phyloP scores from a whole-genome alignment of 2,329 filamentous ascomycete species.

The Cercospora berteroae region DNA sequence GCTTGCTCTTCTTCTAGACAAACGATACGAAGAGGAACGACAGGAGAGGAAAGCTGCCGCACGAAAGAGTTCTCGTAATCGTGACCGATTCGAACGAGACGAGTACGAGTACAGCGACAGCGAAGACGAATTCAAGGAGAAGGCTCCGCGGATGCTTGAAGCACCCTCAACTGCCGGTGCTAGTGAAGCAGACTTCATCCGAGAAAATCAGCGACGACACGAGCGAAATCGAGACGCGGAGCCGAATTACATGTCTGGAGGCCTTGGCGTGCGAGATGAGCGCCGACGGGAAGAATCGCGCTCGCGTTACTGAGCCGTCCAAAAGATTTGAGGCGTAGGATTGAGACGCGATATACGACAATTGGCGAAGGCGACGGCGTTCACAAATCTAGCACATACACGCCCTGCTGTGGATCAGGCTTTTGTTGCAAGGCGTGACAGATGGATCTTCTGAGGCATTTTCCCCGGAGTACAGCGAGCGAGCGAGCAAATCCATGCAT shows the following conservation, averaged over 20 bases:
- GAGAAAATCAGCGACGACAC: slow-evolving; percentile 29
- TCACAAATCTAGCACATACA: not conserved
- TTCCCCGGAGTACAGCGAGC: not conserved
- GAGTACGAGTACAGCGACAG: slow-evolving; percentile 38
- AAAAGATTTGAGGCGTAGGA: not conserved
- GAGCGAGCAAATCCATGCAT: not conserved
- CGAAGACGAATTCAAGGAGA: slow-evolving; percentile 35
- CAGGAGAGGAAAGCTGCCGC: slow-evolving; percentile 25
- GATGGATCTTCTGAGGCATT: not conserved
- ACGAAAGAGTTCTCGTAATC: slow-evolving; percentile 29
- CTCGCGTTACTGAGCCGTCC: not conserved
- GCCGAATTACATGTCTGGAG: slow-evolving; percentile 32
- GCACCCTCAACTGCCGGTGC: slow-evolving; percentile 28
- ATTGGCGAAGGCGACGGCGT: not conserved
- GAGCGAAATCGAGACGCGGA: slow-evolving; percentile 32
- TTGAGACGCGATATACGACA: not conserved
- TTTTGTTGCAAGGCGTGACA: not conserved
- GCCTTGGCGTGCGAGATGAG: slow-evolving; percentile 27
- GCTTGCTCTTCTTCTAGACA: slow-evolving; percentile 27
- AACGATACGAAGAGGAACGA: slow-evolving; percentile 35
- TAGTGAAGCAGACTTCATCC: slow-evolving; percentile 31
- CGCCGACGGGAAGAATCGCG: slow-evolving; percentile 13
- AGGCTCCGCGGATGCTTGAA: slow-evolving; percentile 37
- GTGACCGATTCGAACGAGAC: slow-evolving; percentile 34
- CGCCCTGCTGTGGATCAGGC: not conserved